These are phyloP conservation scores for Tricholoma furcatifolium DNA, from an alignment of 768 basidiomycete genomes.

Conservation along the genomic window DNA sequence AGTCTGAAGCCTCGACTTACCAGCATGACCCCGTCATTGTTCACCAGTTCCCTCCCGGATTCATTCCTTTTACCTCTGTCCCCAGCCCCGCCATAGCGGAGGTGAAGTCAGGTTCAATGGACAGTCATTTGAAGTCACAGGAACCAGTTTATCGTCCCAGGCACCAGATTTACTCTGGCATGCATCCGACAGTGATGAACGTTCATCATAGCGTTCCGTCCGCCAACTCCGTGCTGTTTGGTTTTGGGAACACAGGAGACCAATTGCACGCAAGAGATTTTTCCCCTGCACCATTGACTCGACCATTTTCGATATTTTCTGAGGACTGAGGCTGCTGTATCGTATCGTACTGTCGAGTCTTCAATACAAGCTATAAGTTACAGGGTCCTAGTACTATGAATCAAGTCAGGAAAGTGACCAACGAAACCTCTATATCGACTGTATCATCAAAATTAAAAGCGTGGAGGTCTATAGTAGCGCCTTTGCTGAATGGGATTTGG, in stretches of 20 bases:
- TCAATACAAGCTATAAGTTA: too few relatives aligned
- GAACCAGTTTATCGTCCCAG: background rate
- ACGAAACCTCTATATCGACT: too few relatives aligned
- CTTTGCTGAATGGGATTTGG: background rate
- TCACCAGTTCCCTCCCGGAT: conserved; percentile 34
- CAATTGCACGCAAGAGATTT: background rate
- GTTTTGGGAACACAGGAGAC: background rate
- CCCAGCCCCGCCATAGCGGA: conserved; percentile 22
- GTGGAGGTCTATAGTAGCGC: background rate
- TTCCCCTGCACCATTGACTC: conserved; percentile 9
- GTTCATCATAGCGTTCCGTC: background rate
- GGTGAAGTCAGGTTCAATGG: conserved; percentile 1
- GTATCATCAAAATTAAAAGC: background rate
- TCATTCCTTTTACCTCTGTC: conserved; percentile 31
- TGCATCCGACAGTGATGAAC: background rate
- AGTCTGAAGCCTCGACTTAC: background rate
- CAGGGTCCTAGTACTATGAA: too few relatives aligned
- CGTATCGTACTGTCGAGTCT: too few relatives aligned
- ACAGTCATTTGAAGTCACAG: background rate
- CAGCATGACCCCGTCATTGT: conserved; percentile 9
- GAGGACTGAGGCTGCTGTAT: conserved; percentile 1
- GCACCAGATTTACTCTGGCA: conserved; percentile 10
- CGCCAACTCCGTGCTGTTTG: background rate
- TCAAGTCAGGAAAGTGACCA: too few relatives aligned
- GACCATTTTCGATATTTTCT: conserved; percentile 13